These are phyloP conservation scores for Lasiosphaeria ovina DNA, from an alignment of 495 filamentous ascomycete genomes.

Conservation along the genomic window DNA sequence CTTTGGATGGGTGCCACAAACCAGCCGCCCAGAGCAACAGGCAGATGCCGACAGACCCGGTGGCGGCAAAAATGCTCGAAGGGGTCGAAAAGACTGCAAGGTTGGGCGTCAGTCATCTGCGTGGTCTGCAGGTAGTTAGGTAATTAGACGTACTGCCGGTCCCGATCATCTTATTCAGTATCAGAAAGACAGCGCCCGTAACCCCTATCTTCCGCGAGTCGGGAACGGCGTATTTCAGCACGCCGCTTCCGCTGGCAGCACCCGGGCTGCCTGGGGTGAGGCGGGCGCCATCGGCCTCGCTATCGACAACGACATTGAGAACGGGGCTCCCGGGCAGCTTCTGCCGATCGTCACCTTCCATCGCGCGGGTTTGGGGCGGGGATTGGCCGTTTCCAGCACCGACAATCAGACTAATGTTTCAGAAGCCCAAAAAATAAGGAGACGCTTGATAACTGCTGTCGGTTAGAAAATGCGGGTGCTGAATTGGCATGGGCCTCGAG, in stretches of 20 bases:
- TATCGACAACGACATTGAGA: neutral
- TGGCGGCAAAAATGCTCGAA: conserved; percentile 42
- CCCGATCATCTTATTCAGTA: conserved; percentile 59
- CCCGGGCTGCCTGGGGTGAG: neutral
- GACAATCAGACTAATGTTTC: too few relatives aligned
- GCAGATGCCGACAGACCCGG: conserved; percentile 41
- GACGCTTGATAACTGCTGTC: too few relatives aligned
- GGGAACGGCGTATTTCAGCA: conserved; percentile 25
- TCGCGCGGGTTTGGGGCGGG: too few relatives aligned
- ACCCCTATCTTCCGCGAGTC: conserved; percentile 52
- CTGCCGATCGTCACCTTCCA: too few relatives aligned
- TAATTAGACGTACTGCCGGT: conserved; percentile 44
- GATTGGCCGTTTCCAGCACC: too few relatives aligned
- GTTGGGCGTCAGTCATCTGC: neutral
- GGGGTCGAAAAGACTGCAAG: conserved; percentile 39
- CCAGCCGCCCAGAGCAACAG: conserved; percentile 43
- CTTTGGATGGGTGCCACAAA: neutral
- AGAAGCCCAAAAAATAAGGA: too few relatives aligned
- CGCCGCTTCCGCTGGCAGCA: neutral
- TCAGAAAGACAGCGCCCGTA: conserved; percentile 51
- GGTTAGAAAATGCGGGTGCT: too few relatives aligned
- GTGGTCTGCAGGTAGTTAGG: neutral
- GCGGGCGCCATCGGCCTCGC: neutral
- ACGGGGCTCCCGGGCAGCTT: too few relatives aligned
- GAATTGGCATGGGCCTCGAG: too few relatives aligned